phyloP scores from a whole-genome alignment of 345 rosid genomes.

The Luvunga scandens region DNA sequence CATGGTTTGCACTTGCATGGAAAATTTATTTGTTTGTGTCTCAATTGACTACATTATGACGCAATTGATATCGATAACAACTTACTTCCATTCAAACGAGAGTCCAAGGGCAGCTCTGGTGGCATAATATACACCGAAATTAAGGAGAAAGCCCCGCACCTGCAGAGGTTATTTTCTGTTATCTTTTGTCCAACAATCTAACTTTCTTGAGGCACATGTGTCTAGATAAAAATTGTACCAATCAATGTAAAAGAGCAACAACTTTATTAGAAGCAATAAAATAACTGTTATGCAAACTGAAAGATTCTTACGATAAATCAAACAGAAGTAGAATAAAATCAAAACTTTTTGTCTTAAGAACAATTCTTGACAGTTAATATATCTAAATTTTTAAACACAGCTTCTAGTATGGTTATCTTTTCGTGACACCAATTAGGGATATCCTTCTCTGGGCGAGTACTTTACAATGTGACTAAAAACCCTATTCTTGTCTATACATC shows the following conservation, averaged over 20 bases:
- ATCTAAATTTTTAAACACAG: not conserved
- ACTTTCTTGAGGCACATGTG: conserved; percentile 1
- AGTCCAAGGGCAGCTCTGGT: conserved; percentile 95
- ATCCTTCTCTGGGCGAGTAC: not conserved
- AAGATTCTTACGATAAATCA: not conserved
- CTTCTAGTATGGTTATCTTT: not conserved
- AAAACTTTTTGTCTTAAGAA: not conserved
- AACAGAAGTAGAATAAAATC: not conserved
- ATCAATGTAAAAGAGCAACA: conserved; percentile 1
- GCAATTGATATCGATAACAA: conserved; percentile 2
- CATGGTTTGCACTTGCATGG: not conserved
- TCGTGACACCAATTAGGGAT: not conserved
- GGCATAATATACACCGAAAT: conserved; percentile 89
- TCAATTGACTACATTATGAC: conserved; percentile 4
- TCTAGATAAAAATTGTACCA: not conserved
- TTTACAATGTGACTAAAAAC: not conserved
- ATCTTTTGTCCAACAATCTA: conserved; percentile 8
- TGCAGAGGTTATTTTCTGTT: conserved; percentile 25
- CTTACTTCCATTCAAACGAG: conserved; percentile 86
- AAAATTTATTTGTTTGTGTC: conserved; percentile 1
- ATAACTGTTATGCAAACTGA: not conserved
- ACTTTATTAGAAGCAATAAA: not conserved
- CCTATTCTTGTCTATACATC: conserved; percentile 16
- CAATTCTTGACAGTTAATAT: not conserved
- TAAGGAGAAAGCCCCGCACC: conserved; percentile 97